Evolutionary conservation across 1,284 basidiomycete species (phyloP).

Genomic region (Rhodotorula sp.): DNA sequence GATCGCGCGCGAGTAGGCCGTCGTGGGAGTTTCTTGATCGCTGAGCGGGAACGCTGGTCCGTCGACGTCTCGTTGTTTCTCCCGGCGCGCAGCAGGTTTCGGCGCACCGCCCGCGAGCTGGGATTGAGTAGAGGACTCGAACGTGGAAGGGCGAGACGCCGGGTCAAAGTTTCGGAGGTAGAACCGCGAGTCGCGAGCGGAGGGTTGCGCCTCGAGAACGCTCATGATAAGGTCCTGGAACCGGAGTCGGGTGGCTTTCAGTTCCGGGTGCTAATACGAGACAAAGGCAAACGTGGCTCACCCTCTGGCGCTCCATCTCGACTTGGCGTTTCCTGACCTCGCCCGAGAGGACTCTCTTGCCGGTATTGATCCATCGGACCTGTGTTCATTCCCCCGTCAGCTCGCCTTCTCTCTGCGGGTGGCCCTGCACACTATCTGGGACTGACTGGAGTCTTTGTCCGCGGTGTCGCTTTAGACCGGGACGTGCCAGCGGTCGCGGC

Average conservation of each 20-base stretch:
- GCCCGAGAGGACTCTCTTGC: background rate
- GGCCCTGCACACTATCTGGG: background rate
- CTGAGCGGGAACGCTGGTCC: conserved; percentile 39
- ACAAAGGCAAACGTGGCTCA: background rate
- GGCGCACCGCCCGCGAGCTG: background rate
- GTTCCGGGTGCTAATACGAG: too few species aligned
- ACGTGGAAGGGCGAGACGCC: conserved; percentile 48
- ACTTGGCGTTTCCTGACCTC: conserved; percentile 21
- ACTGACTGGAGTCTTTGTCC: background rate
- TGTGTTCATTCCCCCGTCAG: background rate
- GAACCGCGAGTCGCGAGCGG: conserved; percentile 80
- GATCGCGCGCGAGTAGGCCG: conserved; percentile 42
- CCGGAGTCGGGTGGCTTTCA: too few species aligned
- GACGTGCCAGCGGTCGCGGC: background rate
- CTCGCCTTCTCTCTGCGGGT: too few species aligned
- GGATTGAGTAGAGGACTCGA: background rate
- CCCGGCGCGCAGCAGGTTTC: background rate
- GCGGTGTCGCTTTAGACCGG: background rate
- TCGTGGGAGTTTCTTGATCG: conserved; percentile 44
- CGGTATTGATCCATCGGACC: conserved; percentile 3
- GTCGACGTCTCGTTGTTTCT: conserved; percentile 7
- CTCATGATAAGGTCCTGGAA: conserved; percentile 98
- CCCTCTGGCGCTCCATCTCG: conserved; percentile 35
- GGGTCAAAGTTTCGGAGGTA: conserved; percentile 80
- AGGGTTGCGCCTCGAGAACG: conserved; percentile 89